phyloP scores from a whole-genome alignment of 2,329 filamentous ascomycete genomes.

The Arthrobotrys megalospora region DNA sequence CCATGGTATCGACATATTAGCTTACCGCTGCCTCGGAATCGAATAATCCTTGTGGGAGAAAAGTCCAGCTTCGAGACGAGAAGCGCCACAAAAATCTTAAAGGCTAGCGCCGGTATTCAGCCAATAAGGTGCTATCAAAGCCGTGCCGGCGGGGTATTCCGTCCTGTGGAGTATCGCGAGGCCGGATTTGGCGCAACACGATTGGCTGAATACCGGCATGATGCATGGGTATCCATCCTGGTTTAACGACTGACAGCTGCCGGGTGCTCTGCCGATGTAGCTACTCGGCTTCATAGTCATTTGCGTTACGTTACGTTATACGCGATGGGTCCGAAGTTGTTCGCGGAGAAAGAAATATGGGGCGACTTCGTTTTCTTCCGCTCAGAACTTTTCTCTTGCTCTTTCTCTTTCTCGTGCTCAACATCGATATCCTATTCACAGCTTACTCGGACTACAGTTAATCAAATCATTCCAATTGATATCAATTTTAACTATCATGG shows the following conservation, averaged over 20 bases:
- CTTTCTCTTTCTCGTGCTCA: too few species aligned
- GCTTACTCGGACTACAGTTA: too few species aligned
- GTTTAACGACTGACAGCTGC: neutral
- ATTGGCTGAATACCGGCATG: constrained; percentile 35
- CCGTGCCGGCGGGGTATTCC: constrained; percentile 4
- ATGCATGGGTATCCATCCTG: neutral
- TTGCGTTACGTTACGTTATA: too few species aligned
- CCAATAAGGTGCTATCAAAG: constrained; percentile 29
- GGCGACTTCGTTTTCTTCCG: too few species aligned
- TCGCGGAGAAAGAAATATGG: neutral
- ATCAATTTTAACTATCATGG: neutral
- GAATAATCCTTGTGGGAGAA: constrained; percentile 1
- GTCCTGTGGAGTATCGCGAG: neutral
- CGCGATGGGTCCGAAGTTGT: neutral
- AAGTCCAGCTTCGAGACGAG: constrained; percentile 34
- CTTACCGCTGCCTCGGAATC: constrained; percentile 33
- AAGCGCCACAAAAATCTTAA: neutral
- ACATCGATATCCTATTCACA: too few species aligned
- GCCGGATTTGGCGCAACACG: constrained; percentile 13
- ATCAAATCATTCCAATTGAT: too few species aligned
- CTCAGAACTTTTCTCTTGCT: too few species aligned
- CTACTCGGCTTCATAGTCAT: too few species aligned
- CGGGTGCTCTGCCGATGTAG: neutral
- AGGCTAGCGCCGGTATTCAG: constrained; percentile 11
- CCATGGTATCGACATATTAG: neutral